Base-by-base conservation (phyloP, 2,329 filamentous ascomycete genomes). In the Hymenoscyphus repandus region DNA sequence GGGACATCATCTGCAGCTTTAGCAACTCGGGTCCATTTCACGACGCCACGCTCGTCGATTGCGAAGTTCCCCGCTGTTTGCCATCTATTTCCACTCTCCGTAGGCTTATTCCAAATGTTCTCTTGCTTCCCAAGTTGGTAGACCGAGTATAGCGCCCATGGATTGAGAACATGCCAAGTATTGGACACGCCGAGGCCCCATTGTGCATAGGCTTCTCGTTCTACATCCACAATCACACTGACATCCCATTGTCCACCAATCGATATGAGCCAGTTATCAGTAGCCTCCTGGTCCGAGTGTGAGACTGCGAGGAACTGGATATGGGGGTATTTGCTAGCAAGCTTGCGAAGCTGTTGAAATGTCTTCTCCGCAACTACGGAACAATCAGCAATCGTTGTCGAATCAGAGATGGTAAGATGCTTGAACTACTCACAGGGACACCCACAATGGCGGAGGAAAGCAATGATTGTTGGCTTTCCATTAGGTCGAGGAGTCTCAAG, bases 371-470 rank as follows among this genome's bases (percentile, higher is more conserved):
- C 83, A 65, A 64, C 58, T 62, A 9, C 7, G 30, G 38, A 38
- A 32, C 11, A 12, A 6, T 56, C 43, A 55, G 45, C n/a, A 34
- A 22, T 31, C n/a, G 4, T 12, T 18, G 3, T 18, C 27, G 17
- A 20, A 15, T 47, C 9, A 32, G 4, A 13, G 1, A 22, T 42
- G 11, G 11, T 17, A 18, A 5, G 5, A 7, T 9, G 2, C 9
- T 38, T 20, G 10, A 6, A 13, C 20, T 9, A 67, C 76, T 64
- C 75, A 86, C 85, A 88, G 10, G 85, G 85, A 69, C 85, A 88
- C 32, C 85, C 86, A 64, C 85, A 89, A 65, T 89, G 85, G 32
- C 86, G 74, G 5, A 90, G 73, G 61, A 90, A 90, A 13, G 80
- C 75, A 17, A 90, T 68, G 1, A 90, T 64, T 0, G 77, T 79